Percentiles rank a stretch among this genome's conserved stretches.
Evolutionary conservation across 2,329 filamentous ascomycete species (phyloP).

Genomic region (Myriosclerotinia scirpicola): DNA sequence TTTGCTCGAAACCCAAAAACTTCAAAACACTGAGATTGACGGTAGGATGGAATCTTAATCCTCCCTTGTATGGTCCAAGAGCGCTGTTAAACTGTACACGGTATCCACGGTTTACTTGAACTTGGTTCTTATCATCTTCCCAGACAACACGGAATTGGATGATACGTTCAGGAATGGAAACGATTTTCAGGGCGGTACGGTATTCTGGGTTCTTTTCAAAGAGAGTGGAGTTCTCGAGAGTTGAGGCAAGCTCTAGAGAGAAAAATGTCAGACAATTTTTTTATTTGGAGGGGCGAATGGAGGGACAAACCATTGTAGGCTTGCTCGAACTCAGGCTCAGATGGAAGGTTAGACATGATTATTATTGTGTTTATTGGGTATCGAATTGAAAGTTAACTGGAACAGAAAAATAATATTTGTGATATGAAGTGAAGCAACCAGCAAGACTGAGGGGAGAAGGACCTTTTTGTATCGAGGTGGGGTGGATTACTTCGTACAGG

Average conservation of each 20-base stretch:
- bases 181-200: constrained; percentile 83
- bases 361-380: constrained; percentile 15
- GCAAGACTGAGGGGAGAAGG: neutral
- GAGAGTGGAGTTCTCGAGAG: constrained; percentile 88
- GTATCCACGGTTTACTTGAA: constrained; percentile 92
- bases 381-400: neutral
- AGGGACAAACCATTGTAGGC: constrained; percentile 75
- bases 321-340: constrained; percentile 98
- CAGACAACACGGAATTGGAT: constrained; percentile 97
- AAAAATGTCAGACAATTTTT: constrained; percentile 11
- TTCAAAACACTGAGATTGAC: constrained; percentile 84
- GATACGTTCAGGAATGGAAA: constrained; percentile 88
- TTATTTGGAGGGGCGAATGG: neutral
- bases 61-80: constrained; percentile 96
- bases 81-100: constrained; percentile 99
- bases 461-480: constrained; percentile 22
- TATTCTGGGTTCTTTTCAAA: constrained; percentile 95
- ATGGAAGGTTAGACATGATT: constrained; percentile 76
- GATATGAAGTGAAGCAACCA: neutral
- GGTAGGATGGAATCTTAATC: constrained; percentile 88
- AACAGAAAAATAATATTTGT: neutral
- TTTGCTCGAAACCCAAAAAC: constrained; percentile 98
- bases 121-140: constrained; percentile 88
- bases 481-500: constrained; percentile 2
- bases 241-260: constrained; percentile 79